Conservation (phyloP, 2,329 filamentous ascomycete species). For the Pseudocercospora vitis region DNA sequence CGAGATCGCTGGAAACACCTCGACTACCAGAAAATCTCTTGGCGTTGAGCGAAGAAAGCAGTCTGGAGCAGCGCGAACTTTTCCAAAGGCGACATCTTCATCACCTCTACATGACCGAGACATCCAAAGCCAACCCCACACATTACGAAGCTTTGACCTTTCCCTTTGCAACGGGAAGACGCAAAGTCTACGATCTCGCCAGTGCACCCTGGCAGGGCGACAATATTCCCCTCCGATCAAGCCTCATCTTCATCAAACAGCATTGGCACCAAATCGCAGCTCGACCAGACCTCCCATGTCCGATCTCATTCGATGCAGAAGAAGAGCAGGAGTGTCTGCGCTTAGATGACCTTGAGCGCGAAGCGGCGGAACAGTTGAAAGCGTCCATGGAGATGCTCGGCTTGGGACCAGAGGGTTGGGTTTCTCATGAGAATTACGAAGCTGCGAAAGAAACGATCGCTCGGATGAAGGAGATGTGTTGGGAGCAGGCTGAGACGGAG, state of each 20-base stretch:
- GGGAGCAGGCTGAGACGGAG: constrained; percentile 25
- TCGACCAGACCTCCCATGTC: constrained; percentile 13
- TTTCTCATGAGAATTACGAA: constrained; percentile 24
- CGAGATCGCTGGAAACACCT: neutral
- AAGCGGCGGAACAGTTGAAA: constrained; percentile 30
- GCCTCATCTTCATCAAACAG: constrained; percentile 25
- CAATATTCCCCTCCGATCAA: constrained; percentile 27
- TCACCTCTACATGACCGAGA: constrained; percentile 15
- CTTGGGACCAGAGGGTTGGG: constrained; percentile 28
- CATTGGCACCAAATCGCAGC: constrained; percentile 17
- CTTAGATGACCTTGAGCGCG: constrained; percentile 25
- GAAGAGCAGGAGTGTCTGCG: constrained; percentile 30
- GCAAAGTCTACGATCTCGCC: constrained; percentile 24
- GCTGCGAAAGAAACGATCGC: constrained; percentile 23
- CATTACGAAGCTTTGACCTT: constrained; percentile 28
- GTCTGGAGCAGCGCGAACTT: constrained; percentile 14
- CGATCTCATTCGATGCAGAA: constrained; percentile 20
- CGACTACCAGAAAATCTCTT: constrained; percentile 7
- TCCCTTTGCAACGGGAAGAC: constrained; percentile 24
- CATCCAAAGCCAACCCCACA: neutral
- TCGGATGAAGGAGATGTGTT: constrained; percentile 31
- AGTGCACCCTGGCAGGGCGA: constrained; percentile 32
- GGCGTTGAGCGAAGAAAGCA: no score
- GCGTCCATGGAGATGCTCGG: constrained; percentile 19
- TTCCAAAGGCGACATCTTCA: constrained; percentile 24